Conservation (phyloP, 106 monocot species). For the Triglochin maritima region DNA sequence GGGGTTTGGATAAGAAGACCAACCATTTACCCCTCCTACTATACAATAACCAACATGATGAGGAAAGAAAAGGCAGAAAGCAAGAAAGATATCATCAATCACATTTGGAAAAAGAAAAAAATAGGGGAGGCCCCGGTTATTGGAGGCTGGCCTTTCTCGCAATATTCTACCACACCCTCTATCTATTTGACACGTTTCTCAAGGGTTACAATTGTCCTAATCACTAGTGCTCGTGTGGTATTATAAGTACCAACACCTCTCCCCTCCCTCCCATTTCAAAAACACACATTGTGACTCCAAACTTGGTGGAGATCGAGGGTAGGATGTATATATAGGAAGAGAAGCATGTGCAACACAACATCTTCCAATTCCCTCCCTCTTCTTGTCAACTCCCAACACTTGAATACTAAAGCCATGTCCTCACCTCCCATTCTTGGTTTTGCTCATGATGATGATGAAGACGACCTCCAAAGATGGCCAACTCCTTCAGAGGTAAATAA, state of each 20-base stretch:
- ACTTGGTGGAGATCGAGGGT: neutral
- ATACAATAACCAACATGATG: neutral
- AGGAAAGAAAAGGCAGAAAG: neutral
- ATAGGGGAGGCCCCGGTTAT: neutral
- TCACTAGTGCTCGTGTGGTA: neutral
- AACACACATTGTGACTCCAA: neutral
- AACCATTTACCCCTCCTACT: neutral
- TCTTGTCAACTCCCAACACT: too few relatives aligned
- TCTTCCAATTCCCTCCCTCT: neutral
- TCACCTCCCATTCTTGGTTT: conserved; percentile 1
- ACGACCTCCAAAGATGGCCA: conserved; percentile 16
- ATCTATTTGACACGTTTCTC: neutral
- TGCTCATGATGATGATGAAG: too few relatives aligned
- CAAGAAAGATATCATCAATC: neutral
- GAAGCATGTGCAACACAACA: conserved; percentile 9
- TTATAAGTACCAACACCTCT: conserved; percentile 1
- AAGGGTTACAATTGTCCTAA: too few relatives aligned
- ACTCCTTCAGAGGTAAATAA: conserved; percentile 11
- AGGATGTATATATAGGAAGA: too few relatives aligned
- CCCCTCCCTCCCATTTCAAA: conserved; percentile 16
- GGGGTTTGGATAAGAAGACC: neutral
- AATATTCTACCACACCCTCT: neutral
- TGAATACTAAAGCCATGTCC: neutral
- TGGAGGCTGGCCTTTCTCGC: neutral
- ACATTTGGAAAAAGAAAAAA: neutral